Base-by-base conservation (phyloP, 176 grass and related monocot genomes). In the Bonia amplexicaulis region DNA sequence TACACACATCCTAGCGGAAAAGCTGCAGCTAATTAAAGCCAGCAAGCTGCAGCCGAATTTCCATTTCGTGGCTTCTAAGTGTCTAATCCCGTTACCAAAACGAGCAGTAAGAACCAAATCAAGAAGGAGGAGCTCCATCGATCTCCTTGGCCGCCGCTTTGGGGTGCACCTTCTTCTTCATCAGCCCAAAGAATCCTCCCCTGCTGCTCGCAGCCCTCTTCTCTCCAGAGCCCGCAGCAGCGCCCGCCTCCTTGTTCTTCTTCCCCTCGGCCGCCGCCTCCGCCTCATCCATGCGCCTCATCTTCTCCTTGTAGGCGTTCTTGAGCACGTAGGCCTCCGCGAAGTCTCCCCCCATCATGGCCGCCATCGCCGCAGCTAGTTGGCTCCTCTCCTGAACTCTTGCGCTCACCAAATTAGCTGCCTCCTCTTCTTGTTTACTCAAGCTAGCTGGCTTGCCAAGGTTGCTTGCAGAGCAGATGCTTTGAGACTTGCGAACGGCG, bases 81-180 rank as follows among this genome's bases (percentile, higher is more conserved):
- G 8, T 47, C n/a, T 26, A 46, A n/a, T 58, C 20, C 20, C 19
- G 15, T 58, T 22, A 22, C 54, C 7, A 9, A 76, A 55, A 74
- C 27, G 2, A 48, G 41, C 6, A 80, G 5, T 16, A 16, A 33
- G 12, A 25, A 9, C 51, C 15, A 26, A 27, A 59, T 88, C 80
- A 84, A 14, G 86, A 64, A 64, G 86, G 64, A 23, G 60, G 26
- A 63, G 73, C 12, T 54, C 6, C 41, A 9, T 1, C 46, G 8
- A 46, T 20, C 5, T 53, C 26, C 19, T 5, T 35, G 11, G 81
- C 8, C 5, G 65, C 19, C 6, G 65, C 48, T 59, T 87, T 69
- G 16, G 80, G 89, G n/a, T 87, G 89, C 73, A 90, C 89, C 60
- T 90, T 90, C 89, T 87, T 91, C 72, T 88, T 91, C 27, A 81